Conservation (phyloP, 2,329 filamentous ascomycete species). For the Aureobasidium sp. region DNA sequence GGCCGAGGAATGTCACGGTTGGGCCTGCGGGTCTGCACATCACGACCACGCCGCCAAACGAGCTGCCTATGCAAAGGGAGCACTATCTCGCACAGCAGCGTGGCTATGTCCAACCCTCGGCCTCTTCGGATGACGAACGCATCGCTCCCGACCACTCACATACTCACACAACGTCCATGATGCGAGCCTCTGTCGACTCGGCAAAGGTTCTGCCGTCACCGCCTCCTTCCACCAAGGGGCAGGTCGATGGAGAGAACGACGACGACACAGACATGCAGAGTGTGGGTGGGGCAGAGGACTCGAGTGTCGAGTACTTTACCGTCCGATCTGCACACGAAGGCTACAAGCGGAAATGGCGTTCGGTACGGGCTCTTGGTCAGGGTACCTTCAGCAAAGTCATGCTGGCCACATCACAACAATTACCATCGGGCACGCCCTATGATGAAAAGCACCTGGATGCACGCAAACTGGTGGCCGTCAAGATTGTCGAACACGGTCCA, state of each 20-base stretch:
- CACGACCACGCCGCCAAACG: slow-evolving; percentile 41
- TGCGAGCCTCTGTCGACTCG: slow-evolving; percentile 15
- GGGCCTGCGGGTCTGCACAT: slow-evolving; percentile 42
- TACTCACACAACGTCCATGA: slow-evolving; percentile 34
- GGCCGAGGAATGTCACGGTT: slow-evolving; percentile 61
- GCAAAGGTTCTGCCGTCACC: slow-evolving; percentile 56
- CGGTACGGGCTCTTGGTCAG: slow-evolving; percentile 72
- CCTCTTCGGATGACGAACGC: neutral
- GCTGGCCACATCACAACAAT: slow-evolving; percentile 71
- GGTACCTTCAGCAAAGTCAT: slow-evolving; percentile 95
- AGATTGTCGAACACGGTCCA: slow-evolving; percentile 90
- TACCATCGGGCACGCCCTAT: slow-evolving; percentile 30
- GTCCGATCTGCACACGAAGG: slow-evolving; percentile 52
- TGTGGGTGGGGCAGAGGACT: slow-evolving; percentile 24
- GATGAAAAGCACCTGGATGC: slow-evolving; percentile 48
- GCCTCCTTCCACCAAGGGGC: slow-evolving; percentile 61
- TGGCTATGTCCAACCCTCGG: slow-evolving; percentile 50
- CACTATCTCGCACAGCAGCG: slow-evolving; percentile 70
- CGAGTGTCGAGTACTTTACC: slow-evolving; percentile 35
- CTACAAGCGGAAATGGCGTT: slow-evolving; percentile 68
- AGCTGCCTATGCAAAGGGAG: slow-evolving; percentile 60
- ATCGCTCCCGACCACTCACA: slow-evolving; percentile 31
- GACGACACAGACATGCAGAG: slow-evolving; percentile 32
- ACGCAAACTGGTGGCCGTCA: slow-evolving; percentile 85
- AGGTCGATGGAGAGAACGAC: slow-evolving; percentile 46